phyloP scores from a whole-genome alignment of 2,329 filamentous ascomycete genomes.

The Chaetoscypha palmicola region DNA sequence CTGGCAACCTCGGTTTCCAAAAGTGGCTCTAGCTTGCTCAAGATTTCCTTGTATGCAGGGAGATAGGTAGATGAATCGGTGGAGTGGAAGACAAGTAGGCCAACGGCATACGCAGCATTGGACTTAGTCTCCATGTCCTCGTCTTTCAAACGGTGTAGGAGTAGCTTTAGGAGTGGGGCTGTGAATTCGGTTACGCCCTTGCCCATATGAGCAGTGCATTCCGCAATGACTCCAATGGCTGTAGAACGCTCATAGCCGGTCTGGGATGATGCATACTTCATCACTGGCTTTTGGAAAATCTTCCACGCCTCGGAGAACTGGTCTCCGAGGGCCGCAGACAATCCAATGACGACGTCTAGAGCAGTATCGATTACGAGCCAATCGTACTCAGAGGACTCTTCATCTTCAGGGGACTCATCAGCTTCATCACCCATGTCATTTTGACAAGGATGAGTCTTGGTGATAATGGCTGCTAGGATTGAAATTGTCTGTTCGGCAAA shows the following conservation, averaged over 20 bases:
- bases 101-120: constrained; percentile 87
- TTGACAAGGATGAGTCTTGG: constrained; percentile 87
- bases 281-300: constrained; percentile 85
- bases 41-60: constrained; percentile 68
- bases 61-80: constrained; percentile 64
- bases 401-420: constrained; percentile 60
- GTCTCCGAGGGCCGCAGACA: constrained; percentile 72
- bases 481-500: constrained; percentile 71
- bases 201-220: constrained; percentile 82
- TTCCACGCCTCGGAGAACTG: constrained; percentile 88
- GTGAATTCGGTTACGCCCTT: constrained; percentile 77
- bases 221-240: constrained; percentile 84
- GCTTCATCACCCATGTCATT: constrained; percentile 79
- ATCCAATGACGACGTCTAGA: constrained; percentile 79
- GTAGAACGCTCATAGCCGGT: constrained; percentile 84
- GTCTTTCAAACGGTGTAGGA: constrained; percentile 81
- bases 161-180: constrained; percentile 63
- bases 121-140: constrained; percentile 89
- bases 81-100: constrained; percentile 77
- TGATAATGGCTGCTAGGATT: constrained; percentile 71
- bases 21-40: constrained; percentile 79
- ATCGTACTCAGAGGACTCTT: constrained; percentile 86
- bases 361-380: constrained; percentile 96
- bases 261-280: constrained; percentile 80
- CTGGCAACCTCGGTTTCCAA: constrained; percentile 71